A percentile compares a stretch with the other conserved stretches of the same genome.
Conservation (phyloP, 148 eudicot species). For the Spergularia marina region DNA sequence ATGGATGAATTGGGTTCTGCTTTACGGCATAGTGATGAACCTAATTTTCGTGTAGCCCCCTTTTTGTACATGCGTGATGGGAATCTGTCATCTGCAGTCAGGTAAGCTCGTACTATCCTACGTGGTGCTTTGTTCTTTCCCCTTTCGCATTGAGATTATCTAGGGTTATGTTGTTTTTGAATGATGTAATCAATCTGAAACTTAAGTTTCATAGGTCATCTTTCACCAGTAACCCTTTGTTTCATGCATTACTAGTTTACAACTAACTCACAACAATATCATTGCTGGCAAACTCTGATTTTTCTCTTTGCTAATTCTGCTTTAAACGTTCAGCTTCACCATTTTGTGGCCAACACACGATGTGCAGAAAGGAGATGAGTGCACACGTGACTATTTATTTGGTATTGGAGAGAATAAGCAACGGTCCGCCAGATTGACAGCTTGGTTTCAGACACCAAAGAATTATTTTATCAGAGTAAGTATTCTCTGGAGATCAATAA, state of each 20-base stretch:
- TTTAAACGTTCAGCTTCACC: slow-evolving; percentile 60
- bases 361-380: slow-evolving; percentile 74
- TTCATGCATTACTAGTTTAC: background rate
- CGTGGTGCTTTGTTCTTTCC: background rate
- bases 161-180: background rate
- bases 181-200: background rate
- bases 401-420: slow-evolving; percentile 96
- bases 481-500: background rate
- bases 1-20: slow-evolving; percentile 99
- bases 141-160: background rate
- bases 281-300: too few relatives aligned
- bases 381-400: slow-evolving; percentile 81
- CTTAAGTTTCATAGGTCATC: background rate
- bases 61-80: slow-evolving; percentile 98
- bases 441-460: slow-evolving; percentile 97
- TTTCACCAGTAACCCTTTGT: background rate
- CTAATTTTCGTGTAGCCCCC: slow-evolving; percentile 80
- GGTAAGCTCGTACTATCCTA: slow-evolving; percentile 40
- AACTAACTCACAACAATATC: background rate
- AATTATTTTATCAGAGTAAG: slow-evolving; percentile 68
- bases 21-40: slow-evolving; percentile 85
- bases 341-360: slow-evolving; percentile 75
- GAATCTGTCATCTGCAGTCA: slow-evolving; percentile 80
- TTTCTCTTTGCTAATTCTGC: slow-evolving; percentile 10
- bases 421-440: slow-evolving; percentile 91